These are phyloP conservation scores for Cicer judaicum DNA, from an alignment of 306 rosid genomes.

Conservation along the genomic window DNA sequence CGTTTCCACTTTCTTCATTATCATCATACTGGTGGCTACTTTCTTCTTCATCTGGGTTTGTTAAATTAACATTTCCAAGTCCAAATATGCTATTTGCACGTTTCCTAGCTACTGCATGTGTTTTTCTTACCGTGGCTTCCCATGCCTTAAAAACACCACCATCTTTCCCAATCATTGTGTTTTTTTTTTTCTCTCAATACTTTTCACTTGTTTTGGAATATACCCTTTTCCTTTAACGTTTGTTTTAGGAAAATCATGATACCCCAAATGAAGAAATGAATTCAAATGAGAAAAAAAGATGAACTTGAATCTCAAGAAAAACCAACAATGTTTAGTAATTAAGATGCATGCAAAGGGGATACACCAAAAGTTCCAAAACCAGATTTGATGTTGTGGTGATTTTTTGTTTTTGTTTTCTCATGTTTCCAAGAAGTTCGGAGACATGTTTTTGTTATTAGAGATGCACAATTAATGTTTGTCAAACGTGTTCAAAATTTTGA, in stretches of 20 bases:
- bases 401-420: conserved; percentile 39
- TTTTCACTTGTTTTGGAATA: conserved; percentile 23
- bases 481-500: conserved; percentile 33
- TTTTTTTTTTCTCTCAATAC: background rate
- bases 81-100: conserved; percentile 90
- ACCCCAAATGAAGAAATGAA: conserved; percentile 42
- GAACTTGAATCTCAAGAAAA: conserved; percentile 31
- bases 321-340: background rate
- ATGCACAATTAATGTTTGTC: conserved; percentile 24
- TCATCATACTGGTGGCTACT: conserved; percentile 15
- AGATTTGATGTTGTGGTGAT: conserved; percentile 39
- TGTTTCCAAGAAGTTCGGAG: conserved; percentile 44
- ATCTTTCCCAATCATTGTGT: conserved; percentile 67
- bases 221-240: background rate
- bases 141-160: conserved; percentile 86
- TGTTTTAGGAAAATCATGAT: conserved; percentile 31
- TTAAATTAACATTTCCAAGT: conserved; percentile 55
- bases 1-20: conserved; percentile 42
- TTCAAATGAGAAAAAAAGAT: background rate
- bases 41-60: conserved; percentile 46
- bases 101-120: conserved; percentile 78
- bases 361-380: conserved; percentile 31
- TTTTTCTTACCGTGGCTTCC: conserved; percentile 86
- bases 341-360: conserved; percentile 27
- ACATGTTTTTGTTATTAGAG: conserved; percentile 39